Evolutionary conservation across 495 filamentous ascomycete genomes (phyloP).

Genomic region (Amniculicola lignicola): DNA sequence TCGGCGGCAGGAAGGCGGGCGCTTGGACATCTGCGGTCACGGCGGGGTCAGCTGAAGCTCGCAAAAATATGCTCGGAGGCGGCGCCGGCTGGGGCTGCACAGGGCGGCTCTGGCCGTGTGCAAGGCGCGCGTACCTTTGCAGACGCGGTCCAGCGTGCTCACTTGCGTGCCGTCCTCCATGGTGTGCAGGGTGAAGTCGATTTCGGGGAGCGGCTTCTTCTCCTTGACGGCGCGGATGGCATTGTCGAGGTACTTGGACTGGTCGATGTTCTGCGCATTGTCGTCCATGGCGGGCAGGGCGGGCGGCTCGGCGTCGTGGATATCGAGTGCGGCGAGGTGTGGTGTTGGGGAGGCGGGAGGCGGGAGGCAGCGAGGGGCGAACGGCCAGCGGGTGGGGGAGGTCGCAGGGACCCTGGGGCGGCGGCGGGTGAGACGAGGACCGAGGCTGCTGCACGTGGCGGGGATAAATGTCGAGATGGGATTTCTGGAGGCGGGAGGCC

Average conservation of each 20-base stretch:
- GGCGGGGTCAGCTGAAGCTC: conserved; percentile 29
- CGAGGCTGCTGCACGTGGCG: conserved; percentile 15
- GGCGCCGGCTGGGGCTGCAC: background rate
- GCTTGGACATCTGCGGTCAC: conserved; percentile 80
- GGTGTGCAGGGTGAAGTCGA: conserved; percentile 94
- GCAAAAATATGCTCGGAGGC: background rate
- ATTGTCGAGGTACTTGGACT: conserved; percentile 42
- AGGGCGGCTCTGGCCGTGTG: background rate
- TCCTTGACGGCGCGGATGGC: conserved; percentile 72
- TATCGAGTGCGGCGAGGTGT: conserved; percentile 12
- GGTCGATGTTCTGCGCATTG: conserved; percentile 29
- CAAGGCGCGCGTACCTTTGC: conserved; percentile 70
- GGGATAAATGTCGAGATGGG: background rate
- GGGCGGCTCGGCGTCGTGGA: conserved; percentile 1
- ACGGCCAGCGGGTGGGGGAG: conserved; percentile 7
- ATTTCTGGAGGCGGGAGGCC: background rate
- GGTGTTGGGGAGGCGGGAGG: conserved; percentile 1
- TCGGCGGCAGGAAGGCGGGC: conserved; percentile 84
- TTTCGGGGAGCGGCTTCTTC: conserved; percentile 93
- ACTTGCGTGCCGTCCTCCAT: conserved; percentile 97
- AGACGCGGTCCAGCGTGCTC: conserved; percentile 90
- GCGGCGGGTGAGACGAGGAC: conserved; percentile 27
- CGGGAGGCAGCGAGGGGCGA: conserved; percentile 27
- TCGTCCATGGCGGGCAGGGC: conserved; percentile 23
- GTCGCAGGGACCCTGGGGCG: conserved; percentile 14